Percentiles rank a stretch among this genome's conserved stretches.
phyloP scores from a whole-genome alignment of 2,329 filamentous ascomycete genomes.

The Colletotrichum graminicola region DNA sequence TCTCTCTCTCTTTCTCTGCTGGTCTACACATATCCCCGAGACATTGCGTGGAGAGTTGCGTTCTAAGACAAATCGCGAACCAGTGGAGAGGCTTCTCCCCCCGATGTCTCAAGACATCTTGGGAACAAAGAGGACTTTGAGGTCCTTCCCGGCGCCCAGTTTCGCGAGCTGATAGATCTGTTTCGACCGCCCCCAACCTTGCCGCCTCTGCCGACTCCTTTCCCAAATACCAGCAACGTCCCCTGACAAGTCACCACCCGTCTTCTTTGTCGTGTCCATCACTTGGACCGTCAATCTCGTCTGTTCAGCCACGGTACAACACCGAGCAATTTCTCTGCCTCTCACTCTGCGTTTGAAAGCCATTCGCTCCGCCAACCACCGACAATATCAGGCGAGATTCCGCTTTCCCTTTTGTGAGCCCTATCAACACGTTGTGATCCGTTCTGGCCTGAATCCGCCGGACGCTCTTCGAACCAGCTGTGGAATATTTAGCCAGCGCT shows the following conservation, averaged over 20 bases:
- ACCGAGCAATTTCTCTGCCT: conserved; percentile 17
- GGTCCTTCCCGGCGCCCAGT: conserved; percentile 42
- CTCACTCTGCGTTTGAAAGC: conserved; percentile 26
- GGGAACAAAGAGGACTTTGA: conserved; percentile 50
- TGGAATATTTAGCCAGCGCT: conserved; percentile 37
- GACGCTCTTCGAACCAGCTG: conserved; percentile 17
- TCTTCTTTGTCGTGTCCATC: conserved; percentile 32
- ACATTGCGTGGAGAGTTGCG: conserved; percentile 42
- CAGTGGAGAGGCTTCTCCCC: conserved; percentile 45
- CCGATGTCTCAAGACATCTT: conserved; percentile 51
- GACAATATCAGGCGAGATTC: conserved; percentile 29
- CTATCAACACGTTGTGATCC: conserved; percentile 6
- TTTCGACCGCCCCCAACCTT: conserved; percentile 43
- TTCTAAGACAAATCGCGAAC: conserved; percentile 41
- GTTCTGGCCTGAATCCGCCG: background rate
- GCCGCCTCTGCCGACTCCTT: conserved; percentile 41
- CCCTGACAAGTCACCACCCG: conserved; percentile 31
- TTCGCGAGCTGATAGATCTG: conserved; percentile 44
- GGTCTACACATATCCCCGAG: conserved; percentile 34
- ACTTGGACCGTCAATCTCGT: conserved; percentile 26
- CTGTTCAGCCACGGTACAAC: conserved; percentile 26
- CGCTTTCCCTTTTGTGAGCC: conserved; percentile 23
- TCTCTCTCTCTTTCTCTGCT: background rate
- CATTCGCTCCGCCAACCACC: conserved; percentile 13
- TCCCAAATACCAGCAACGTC: conserved; percentile 26